Evolutionary conservation across 192 early-diverging fungal species (phyloP).

Genomic region (Thamnidium elegans): DNA sequence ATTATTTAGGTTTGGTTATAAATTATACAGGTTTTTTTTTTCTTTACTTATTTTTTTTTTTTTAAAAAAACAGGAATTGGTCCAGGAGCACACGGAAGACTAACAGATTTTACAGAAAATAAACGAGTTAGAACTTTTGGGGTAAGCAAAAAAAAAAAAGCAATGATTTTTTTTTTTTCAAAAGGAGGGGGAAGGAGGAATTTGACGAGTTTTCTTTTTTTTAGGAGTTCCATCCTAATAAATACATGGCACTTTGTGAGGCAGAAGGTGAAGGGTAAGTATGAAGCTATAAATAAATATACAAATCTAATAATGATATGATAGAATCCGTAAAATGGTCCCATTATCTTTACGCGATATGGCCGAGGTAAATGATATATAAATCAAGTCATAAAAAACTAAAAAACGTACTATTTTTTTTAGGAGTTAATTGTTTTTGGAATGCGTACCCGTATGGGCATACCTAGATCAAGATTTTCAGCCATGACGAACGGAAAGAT

Average conservation of each 20-base stretch:
- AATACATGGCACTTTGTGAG: slow-evolving; percentile 49
- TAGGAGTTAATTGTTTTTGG: slow-evolving; percentile 52
- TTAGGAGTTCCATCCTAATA: slow-evolving; percentile 51
- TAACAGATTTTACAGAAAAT: slow-evolving; percentile 27
- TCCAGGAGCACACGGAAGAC: slow-evolving; percentile 54
- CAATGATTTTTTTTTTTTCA: no score
- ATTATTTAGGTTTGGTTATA: slow-evolving; percentile 44
- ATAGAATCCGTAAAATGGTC: slow-evolving; percentile 15
- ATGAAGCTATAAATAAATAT: not conserved
- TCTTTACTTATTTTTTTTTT: not conserved
- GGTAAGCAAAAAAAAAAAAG: slow-evolving; percentile 27
- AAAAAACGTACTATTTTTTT: not conserved
- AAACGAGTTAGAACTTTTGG: slow-evolving; percentile 41
- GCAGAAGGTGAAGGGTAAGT: slow-evolving; percentile 45
- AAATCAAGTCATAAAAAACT: not conserved
- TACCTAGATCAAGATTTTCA: slow-evolving; percentile 33
- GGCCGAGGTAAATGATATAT: slow-evolving; percentile 21
- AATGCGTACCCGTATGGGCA: slow-evolving; percentile 45
- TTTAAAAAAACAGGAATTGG: slow-evolving; percentile 39
- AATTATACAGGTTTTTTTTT: not conserved
- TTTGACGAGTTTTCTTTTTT: not conserved
- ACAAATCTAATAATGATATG: not conserved
- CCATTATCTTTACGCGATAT: slow-evolving; percentile 20
- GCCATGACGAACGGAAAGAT: slow-evolving; percentile 26
- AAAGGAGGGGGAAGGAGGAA: no score